Evolutionary conservation across 2,329 filamentous ascomycete genomes (phyloP), one percentile per base, ranked within the genome.

Genomic region (Botryotinia globosa): DNA sequence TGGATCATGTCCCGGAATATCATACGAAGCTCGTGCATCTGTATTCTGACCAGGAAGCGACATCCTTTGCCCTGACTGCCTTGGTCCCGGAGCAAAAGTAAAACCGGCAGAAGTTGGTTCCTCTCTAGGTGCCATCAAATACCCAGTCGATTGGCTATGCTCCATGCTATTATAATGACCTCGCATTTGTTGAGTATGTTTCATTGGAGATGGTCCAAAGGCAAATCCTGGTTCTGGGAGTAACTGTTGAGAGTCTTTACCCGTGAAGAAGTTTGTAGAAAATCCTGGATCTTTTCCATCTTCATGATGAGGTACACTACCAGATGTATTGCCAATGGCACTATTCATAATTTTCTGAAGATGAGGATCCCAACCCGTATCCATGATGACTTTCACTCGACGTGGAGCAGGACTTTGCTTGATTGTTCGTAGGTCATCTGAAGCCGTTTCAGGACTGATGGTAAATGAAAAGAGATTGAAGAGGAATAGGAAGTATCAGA

Each of bases 281-380:
- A 62, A 61, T 32, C 34, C 39, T 32, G 42, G 18, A 32, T 44
- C 51, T 44, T 56, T 32, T 42, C 48, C 37, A 56, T 68, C 37
- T 56, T 56, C 65, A 68, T 18, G 34, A 56, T 42, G 18, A 32
- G 25, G 18, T 32, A 16, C 65, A 39, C 48, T 10, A 37, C 18
- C n/a, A 32, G 48, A 32, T 44, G 37, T 4, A 32, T 56, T 25
- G 8, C 61, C 69, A 25, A 51, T 73, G n/a, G 74, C 72, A 77
- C 77, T 72, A n/a, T 73, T 72, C 67, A 76, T 64, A 61, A 78
- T 76, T 16, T 74, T 74, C 65, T 79, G 78, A 34, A 76, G 66
- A 70, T 75, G 72, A 66, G 73, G 73, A 74, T 80, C 76, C 18
- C 74, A 58, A 16, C 67, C 34, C 56, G 51, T n/a, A 63, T 76